These are phyloP conservation scores for Scedosporium dehoogii DNA, from an alignment of 2,329 filamentous ascomycete species.

Conservation along the genomic window DNA sequence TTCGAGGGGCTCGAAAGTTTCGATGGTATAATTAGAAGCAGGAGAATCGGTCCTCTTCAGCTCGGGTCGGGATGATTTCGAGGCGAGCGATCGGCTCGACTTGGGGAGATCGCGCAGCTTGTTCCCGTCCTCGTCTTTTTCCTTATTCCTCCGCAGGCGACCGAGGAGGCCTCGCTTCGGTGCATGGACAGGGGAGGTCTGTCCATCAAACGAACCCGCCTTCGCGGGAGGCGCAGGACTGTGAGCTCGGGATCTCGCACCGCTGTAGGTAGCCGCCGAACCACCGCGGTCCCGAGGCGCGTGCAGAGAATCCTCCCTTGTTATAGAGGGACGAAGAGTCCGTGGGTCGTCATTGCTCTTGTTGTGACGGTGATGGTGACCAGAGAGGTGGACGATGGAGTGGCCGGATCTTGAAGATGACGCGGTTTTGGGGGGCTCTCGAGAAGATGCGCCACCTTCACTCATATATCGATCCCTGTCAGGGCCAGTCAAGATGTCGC, in stretches of 20 bases:
- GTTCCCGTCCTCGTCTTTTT: constrained; percentile 40
- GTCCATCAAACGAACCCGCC: constrained; percentile 36
- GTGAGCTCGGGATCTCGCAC: constrained; percentile 51
- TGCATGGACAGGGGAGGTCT: constrained; percentile 48
- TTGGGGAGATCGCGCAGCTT: constrained; percentile 38
- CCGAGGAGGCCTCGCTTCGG: constrained; percentile 41
- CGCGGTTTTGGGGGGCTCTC: constrained; percentile 48
- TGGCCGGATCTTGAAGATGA: constrained; percentile 51
- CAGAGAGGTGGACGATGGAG: constrained; percentile 54
- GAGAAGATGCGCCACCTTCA: constrained; percentile 30
- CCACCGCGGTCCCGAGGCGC: constrained; percentile 42
- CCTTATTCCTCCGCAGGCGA: constrained; percentile 40
- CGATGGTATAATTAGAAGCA: constrained; percentile 14
- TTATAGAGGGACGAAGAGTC: constrained; percentile 59
- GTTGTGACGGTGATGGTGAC: constrained; percentile 58
- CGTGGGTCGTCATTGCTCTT: constrained; percentile 58
- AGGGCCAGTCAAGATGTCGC: constrained; percentile 56
- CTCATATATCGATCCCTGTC: constrained; percentile 58
- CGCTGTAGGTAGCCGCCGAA: constrained; percentile 33
- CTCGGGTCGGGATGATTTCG: constrained; percentile 35
- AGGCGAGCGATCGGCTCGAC: constrained; percentile 42
- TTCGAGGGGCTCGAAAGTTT: constrained; percentile 18
- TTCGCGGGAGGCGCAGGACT: constrained; percentile 63
- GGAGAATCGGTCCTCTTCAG: constrained; percentile 12
- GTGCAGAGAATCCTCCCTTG: constrained; percentile 61